These are phyloP conservation scores for Lodderomyces elongisporus DNA, from an alignment of 1,139 yeast genomes.

Conservation along the genomic window DNA sequence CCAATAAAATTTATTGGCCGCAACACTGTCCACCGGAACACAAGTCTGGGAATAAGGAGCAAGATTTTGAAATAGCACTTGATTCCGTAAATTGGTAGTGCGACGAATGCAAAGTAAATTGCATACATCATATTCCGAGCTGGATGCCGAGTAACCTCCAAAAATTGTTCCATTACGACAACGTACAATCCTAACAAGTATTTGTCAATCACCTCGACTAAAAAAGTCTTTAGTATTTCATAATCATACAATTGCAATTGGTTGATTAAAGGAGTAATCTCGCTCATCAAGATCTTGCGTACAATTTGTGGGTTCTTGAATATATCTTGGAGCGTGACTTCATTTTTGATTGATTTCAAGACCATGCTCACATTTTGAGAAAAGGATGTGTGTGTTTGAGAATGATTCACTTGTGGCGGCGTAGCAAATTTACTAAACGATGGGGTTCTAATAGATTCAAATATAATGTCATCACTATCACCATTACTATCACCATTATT, in stretches of 20 bases:
- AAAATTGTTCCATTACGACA: slow-evolving; percentile 6
- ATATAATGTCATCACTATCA: too few relatives aligned
- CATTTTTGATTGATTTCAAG: slow-evolving; percentile 5
- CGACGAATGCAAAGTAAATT: background rate
- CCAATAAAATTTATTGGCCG: slow-evolving; percentile 6
- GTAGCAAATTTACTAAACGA: slow-evolving; percentile 7
- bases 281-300: slow-evolving; percentile 9
- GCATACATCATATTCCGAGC: slow-evolving; percentile 3
- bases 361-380: slow-evolving; percentile 4
- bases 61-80: slow-evolving; percentile 14
- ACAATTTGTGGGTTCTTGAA: slow-evolving; percentile 13
- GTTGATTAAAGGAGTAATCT: slow-evolving; percentile 10
- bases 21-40: slow-evolving; percentile 6
- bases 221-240: slow-evolving; percentile 10
- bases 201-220: slow-evolving; percentile 17
- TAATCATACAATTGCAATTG: slow-evolving; percentile 9
- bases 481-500: too few relatives aligned
- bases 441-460: slow-evolving; percentile 6
- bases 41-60: slow-evolving; percentile 16
- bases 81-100: slow-evolving; percentile 6
- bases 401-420: background rate
- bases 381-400: slow-evolving; percentile 1
- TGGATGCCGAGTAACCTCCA: slow-evolving; percentile 9
- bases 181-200: slow-evolving; percentile 9
- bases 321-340: slow-evolving; percentile 12